phyloP scores from a whole-genome alignment of 1,284 basidiomycete genomes.

The Meripilus lineatus region DNA sequence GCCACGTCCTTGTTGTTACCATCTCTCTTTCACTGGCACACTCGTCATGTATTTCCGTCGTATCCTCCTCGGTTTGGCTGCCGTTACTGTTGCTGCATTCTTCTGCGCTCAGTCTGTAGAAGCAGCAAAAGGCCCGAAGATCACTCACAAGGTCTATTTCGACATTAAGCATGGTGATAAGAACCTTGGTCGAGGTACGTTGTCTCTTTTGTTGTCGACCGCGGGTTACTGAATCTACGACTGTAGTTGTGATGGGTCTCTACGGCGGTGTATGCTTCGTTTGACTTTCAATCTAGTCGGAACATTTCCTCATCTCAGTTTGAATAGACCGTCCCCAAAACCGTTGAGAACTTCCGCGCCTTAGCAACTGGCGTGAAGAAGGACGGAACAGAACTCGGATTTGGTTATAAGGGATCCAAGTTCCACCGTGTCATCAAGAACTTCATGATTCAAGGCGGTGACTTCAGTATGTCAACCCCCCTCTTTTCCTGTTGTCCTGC shows the following conservation, averaged over 20 bases:
- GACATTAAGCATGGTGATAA: conserved; percentile 89
- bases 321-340: conserved; percentile 73
- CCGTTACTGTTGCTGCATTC: conserved; percentile 63
- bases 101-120: conserved; percentile 66
- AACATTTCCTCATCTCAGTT: conserved; percentile 10
- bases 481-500: background rate
- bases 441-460: conserved; percentile 73
- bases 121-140: conserved; percentile 76
- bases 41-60: conserved; percentile 50
- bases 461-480: conserved; percentile 47
- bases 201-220: conserved; percentile 11
- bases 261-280: conserved; percentile 60
- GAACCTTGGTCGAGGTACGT: conserved; percentile 75
- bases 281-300: background rate
- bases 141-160: conserved; percentile 92
- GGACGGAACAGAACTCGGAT: conserved; percentile 70
- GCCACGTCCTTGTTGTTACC: background rate
- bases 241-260: conserved; percentile 75
- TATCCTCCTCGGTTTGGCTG: conserved; percentile 54
- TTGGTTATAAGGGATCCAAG: conserved; percentile 64
- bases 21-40: conserved; percentile 14
- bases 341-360: conserved; percentile 68
- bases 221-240: conserved; percentile 5
- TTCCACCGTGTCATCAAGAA: conserved; percentile 72
- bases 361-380: conserved; percentile 73